phyloP scores from a whole-genome alignment of 2,329 filamentous ascomycete species.

The Pseudocercospora fuligena region DNA sequence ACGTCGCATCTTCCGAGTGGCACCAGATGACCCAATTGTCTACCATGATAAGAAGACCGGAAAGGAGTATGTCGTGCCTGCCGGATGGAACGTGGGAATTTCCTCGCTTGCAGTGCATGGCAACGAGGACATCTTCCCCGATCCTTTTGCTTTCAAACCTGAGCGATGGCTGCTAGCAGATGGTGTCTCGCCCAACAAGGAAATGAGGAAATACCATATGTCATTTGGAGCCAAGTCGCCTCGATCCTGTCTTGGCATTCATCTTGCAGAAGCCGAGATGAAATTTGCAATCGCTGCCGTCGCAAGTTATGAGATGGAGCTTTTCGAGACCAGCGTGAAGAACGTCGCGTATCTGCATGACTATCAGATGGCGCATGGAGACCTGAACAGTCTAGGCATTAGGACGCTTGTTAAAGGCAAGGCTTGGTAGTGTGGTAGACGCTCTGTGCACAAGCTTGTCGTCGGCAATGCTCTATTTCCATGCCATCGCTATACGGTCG shows the following conservation, averaged over 20 bases:
- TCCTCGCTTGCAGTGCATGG: constrained; percentile 39
- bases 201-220: constrained; percentile 37
- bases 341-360: constrained; percentile 26
- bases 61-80: constrained; percentile 21
- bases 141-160: constrained; percentile 38
- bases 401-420: constrained; percentile 6
- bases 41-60: neutral
- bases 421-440: neutral
- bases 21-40: constrained; percentile 23
- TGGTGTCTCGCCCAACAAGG: constrained; percentile 8
- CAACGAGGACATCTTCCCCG: constrained; percentile 38
- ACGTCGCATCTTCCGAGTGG: constrained; percentile 30
- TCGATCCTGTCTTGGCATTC: constrained; percentile 37
- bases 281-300: constrained; percentile 37
- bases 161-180: constrained; percentile 13
- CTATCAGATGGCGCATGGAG: constrained; percentile 21
- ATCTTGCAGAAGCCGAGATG: constrained; percentile 44
- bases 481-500: too few relatives aligned
- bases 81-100: constrained; percentile 36
- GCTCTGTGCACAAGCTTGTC: too few relatives aligned
- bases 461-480: too few relatives aligned
- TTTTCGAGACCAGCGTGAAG: constrained; percentile 30
- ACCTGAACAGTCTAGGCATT: constrained; percentile 13
- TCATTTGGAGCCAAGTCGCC: constrained; percentile 40
- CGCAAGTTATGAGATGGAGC: constrained; percentile 41